These are phyloP conservation scores for Neocallimastix lanati DNA, from an alignment of 192 early-diverging fungal species.

Conservation along the genomic window DNA sequence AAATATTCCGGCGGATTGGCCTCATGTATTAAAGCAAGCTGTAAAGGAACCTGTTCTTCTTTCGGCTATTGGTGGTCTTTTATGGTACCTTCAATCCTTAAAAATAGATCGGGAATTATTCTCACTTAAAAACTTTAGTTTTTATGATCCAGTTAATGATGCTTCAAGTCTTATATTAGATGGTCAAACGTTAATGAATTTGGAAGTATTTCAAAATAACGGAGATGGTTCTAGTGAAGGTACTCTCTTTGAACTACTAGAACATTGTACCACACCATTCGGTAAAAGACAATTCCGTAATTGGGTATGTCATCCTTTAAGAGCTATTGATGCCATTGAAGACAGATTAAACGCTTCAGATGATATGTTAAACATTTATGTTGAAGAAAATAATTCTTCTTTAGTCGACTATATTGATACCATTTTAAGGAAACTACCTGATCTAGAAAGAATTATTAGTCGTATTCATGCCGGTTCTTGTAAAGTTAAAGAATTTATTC, in stretches of 20 bases:
- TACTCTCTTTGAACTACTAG: constrained; percentile 68
- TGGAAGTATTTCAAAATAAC: constrained; percentile 79
- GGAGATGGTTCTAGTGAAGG: constrained; percentile 52
- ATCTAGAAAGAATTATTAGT: constrained; percentile 78
- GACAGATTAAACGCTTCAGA: constrained; percentile 77
- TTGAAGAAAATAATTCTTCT: constrained; percentile 21
- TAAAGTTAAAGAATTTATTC: constrained; percentile 68
- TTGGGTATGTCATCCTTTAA: constrained; percentile 4
- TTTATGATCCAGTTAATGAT: constrained; percentile 69
- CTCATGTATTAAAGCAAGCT: constrained; percentile 4
- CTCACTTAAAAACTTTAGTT: constrained; percentile 62
- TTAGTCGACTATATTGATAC: constrained; percentile 6
- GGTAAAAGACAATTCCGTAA: constrained; percentile 58
- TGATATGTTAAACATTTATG: constrained; percentile 35
- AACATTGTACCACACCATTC: constrained; percentile 73
- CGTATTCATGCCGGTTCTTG: constrained; percentile 74
- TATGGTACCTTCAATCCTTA: constrained; percentile 73
- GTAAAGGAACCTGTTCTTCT: constrained; percentile 14
- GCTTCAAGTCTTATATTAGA: constrained; percentile 65
- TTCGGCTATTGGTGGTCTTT: constrained; percentile 50
- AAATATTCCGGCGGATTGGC: constrained; percentile 12
- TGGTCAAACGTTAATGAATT: constrained; percentile 76
- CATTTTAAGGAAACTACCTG: constrained; percentile 36
- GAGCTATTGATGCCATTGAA: constrained; percentile 36
- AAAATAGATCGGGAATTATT: constrained; percentile 72